Base-by-base conservation (phyloP, 768 basidiomycete species). In the Calocera viscosa region DNA sequence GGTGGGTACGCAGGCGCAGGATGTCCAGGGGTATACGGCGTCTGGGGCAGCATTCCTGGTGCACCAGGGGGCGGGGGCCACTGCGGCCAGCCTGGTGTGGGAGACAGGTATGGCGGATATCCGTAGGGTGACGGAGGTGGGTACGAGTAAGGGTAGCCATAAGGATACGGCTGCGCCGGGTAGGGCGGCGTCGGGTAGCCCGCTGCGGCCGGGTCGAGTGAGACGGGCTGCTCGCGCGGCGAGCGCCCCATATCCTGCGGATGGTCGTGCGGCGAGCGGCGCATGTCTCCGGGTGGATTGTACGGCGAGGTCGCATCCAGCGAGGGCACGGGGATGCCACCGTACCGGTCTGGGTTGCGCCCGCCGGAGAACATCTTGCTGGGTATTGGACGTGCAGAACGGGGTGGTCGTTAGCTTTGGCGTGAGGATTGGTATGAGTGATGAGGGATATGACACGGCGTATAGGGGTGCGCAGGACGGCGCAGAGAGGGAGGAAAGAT, bases 121-220 rank as follows among this genome's bases (percentile, higher is more conserved):
- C 53, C 53, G 30, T 60, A 60, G 2, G 53, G 53, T 19, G 53
- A 28, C 30, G 16, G 8, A 24, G 43, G 43, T 19, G 24, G 53
- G 53, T 60, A 60, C 2, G 53, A 26, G 53, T 60, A 60, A 22
- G 53, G 53, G 43, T 47, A 47, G 16, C 43, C 43, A 60, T 60
- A 60, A 10, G 53, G 53, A 40, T 10, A 19, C 11, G 10, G 19
- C 10, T 10, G 39, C 19, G 39, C 39, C 30, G 53, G 53, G 19
- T 60, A 60, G 2, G 53, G 53, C 8, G 53, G 53, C 11, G 26
- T 28, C 10, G 53, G 53, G 30, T 60, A 60, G 7, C 53, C 53
- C 7, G 26, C n/a, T n/a, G n/a, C 53, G 3, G 53, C 26, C 30
- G 53, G 24, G 30, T 32, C 53, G 30, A 60, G 53, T 26, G 24